These are phyloP conservation scores for Entomortierella chlamydospora DNA, from an alignment of 192 early-diverging fungal species.

Conservation along the genomic window DNA sequence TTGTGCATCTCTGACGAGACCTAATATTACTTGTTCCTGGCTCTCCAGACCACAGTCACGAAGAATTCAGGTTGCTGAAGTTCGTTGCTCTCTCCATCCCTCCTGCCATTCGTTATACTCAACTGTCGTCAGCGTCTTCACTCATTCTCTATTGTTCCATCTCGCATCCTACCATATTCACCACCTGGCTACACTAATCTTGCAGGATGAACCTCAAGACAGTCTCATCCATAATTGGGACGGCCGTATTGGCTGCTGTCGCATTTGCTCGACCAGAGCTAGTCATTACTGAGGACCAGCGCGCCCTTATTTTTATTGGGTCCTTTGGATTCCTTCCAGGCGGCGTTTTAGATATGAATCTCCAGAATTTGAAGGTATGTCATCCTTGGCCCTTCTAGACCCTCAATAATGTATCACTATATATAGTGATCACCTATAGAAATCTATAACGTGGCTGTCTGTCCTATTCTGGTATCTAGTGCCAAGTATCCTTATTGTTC, in stretches of 20 bases:
- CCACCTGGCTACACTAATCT: not conserved
- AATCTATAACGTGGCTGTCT: not conserved
- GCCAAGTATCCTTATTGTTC: not conserved
- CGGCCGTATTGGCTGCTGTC: constrained; percentile 15
- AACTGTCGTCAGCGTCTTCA: not conserved
- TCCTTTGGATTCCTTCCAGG: constrained; percentile 64
- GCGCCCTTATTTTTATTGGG: constrained; percentile 50
- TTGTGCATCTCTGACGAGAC: too few species aligned
- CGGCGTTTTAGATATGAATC: constrained; percentile 51
- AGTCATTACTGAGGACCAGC: constrained; percentile 49
- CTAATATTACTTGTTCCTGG: too few species aligned
- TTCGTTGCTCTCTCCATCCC: too few species aligned
- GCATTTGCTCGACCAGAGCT: constrained; percentile 43
- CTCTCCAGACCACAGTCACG: not conserved
- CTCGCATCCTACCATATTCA: not conserved
- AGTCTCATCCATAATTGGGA: constrained; percentile 12
- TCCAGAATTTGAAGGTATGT: constrained; percentile 53
- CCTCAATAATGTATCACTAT: not conserved
- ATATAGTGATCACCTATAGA: not conserved
- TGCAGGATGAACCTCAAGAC: constrained; percentile 37
- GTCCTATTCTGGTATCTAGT: not conserved
- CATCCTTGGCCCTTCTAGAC: not conserved
- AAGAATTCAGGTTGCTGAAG: too few species aligned
- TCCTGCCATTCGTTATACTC: not conserved
- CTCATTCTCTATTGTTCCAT: not conserved